A percentile compares a stretch with the other conserved stretches of the same genome.
Evolutionary conservation across 2,329 filamentous ascomycete species (phyloP).

Genomic region (Dactylellina drechsleri): DNA sequence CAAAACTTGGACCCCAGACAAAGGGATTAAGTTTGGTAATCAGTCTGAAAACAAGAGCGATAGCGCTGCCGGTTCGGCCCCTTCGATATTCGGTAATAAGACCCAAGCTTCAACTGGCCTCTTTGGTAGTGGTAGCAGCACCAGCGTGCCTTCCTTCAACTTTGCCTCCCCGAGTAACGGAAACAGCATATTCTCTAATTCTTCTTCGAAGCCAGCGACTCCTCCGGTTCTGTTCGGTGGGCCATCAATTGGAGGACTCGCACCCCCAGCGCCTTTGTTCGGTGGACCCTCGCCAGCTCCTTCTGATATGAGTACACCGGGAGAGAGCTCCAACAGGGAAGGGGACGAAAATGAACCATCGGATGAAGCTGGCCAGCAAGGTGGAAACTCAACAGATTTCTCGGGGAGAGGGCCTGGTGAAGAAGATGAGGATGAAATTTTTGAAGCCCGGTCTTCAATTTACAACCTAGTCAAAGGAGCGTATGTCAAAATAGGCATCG

Average conservation of each 20-base stretch:
- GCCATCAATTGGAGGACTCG: slow-evolving; percentile 25
- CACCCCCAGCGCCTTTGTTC: slow-evolving; percentile 42
- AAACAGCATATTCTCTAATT: slow-evolving; percentile 54
- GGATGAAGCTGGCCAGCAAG: slow-evolving; percentile 48
- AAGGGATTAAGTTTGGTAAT: slow-evolving; percentile 55
- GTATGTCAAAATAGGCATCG: slow-evolving; percentile 57
- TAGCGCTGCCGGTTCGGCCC: neutral
- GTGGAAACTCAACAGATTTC: slow-evolving; percentile 52
- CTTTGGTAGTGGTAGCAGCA: slow-evolving; percentile 25
- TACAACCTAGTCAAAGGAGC: slow-evolving; percentile 55
- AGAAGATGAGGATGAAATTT: slow-evolving; percentile 58
- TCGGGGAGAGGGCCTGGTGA: slow-evolving; percentile 57
- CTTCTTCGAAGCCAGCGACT: slow-evolving; percentile 28
- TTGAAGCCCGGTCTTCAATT: slow-evolving; percentile 56
- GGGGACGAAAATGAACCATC: slow-evolving; percentile 57
- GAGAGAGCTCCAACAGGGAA: slow-evolving; percentile 55
- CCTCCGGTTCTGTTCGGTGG: slow-evolving; percentile 35
- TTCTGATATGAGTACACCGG: slow-evolving; percentile 53
- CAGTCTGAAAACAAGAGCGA: slow-evolving; percentile 31
- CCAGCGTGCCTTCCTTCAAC: slow-evolving; percentile 38
- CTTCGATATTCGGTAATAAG: slow-evolving; percentile 26
- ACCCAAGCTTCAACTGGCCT: slow-evolving; percentile 7
- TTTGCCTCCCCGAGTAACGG: slow-evolving; percentile 35
- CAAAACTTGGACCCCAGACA: slow-evolving; percentile 57
- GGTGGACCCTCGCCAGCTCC: slow-evolving; percentile 45